Evolutionary conservation across 345 rosid species (phyloP).

Genomic region (Turnera subulata): DNA sequence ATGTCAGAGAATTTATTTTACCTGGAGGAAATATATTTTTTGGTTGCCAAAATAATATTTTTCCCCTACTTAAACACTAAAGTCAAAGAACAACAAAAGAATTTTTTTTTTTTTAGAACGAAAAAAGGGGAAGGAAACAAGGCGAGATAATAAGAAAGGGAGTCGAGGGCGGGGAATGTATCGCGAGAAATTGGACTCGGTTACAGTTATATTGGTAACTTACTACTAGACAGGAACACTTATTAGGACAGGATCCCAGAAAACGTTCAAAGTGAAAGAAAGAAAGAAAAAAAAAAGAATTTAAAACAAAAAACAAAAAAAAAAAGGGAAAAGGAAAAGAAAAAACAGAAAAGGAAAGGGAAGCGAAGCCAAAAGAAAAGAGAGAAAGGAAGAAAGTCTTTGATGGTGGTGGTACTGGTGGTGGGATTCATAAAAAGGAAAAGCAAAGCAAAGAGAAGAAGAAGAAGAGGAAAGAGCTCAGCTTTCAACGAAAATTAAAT

Average conservation of each 20-base stretch:
- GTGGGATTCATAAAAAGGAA: neutral
- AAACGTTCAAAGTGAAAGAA: neutral
- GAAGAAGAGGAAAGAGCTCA: constrained; percentile 4
- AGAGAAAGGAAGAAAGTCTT: constrained; percentile 5
- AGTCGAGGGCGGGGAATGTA: neutral
- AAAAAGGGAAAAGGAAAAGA: neutral
- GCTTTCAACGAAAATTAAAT: constrained; percentile 16
- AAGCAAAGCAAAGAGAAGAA: constrained; percentile 3
- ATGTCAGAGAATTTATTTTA: too few species aligned
- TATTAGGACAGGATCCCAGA: too few species aligned
- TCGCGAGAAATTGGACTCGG: constrained; percentile 10
- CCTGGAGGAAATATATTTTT: too few species aligned
- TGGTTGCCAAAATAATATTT: too few species aligned
- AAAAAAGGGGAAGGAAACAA: too few species aligned
- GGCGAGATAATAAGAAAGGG: too few species aligned
- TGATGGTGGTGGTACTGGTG: too few species aligned
- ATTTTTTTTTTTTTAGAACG: too few species aligned
- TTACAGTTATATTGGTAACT: constrained; percentile 3
- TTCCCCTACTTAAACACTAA: too few species aligned
- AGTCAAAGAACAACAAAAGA: too few species aligned
- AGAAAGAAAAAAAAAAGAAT: neutral
- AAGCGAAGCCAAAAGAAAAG: neutral
- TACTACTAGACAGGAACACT: neutral
- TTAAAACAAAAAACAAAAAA: neutral
- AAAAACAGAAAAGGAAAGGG: neutral